Evolutionary conservation across 768 basidiomycete species (phyloP), one percentile per base, ranked within the genome.

Genomic region (Mycena filopes): DNA sequence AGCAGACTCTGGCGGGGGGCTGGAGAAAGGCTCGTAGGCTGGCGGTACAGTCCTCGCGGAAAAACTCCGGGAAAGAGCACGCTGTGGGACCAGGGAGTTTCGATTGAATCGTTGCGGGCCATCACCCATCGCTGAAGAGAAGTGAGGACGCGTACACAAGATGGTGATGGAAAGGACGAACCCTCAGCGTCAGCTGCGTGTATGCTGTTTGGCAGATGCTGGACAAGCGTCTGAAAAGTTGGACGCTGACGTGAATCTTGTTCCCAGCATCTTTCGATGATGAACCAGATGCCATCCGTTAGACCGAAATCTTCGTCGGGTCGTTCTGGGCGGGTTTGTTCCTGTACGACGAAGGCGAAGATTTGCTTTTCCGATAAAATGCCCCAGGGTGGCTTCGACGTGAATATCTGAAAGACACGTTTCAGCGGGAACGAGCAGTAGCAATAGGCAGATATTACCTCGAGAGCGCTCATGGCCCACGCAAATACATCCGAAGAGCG

Each of bases 201-300:
- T n/a, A n/a, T n/a, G n/a, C n/a, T n/a, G n/a, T n/a, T n/a, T 54
- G 11, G 38, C 46, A 4, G 43, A 28, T 66, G 46, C 41, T 63
- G 66, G 26, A 69, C 61, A 18, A 73, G 54, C 33, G 70, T 66
- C 51, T 71, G 68, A 56, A 75, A 75, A 15, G 57, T 75, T 3
- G 74, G 74, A 16, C 74, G 66, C 31, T 68, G 54, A 7, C 70
- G 60, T 15, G 74, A 58, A 23, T 72, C 70, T n/a, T 60, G 63
- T 38, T 72, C 65, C 74, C 74, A 75, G 21, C 71, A 64, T 49
- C 68, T 68, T 46, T 71, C 72, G 25, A 75, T 66, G 20, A 73
- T 59, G 3, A 61, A 65, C 74, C 74, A 75, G 5, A 69, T 65
- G 31, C 61, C 57, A 41, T 71, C 66, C 9, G 68, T 70, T 21